These are phyloP conservation scores for Aspergillus ibericus DNA, from an alignment of 2,329 filamentous ascomycete species.

Conservation along the genomic window DNA sequence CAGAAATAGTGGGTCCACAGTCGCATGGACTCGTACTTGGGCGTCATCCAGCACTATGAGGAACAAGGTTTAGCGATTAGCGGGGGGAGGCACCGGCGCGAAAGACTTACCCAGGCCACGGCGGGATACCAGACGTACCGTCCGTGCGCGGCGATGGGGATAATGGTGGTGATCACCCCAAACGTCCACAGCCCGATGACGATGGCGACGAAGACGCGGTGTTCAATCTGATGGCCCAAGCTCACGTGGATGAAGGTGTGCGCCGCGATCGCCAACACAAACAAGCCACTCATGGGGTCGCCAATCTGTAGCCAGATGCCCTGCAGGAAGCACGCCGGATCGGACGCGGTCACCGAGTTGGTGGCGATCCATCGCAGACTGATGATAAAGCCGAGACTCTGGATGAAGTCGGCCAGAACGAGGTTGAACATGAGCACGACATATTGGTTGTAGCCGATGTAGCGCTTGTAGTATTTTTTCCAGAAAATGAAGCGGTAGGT, in stretches of 20 bases:
- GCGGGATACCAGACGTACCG: constrained; percentile 5
- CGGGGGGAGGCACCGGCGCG: accelerated
- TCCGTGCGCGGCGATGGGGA: constrained; percentile 3
- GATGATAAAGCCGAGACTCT: constrained; percentile 4
- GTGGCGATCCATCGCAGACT: constrained; percentile 4
- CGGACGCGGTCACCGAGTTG: not conserved
- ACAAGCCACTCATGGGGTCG: constrained; percentile 5
- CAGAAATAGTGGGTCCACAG: constrained; percentile 6
- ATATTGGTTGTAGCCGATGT: constrained; percentile 8
- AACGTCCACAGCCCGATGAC: not conserved
- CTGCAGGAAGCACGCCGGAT: constrained; percentile 3
- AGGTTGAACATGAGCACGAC: constrained; percentile 8
- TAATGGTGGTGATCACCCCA: constrained; percentile 1
- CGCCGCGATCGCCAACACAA: not conserved
- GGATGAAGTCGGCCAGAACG: not conserved
- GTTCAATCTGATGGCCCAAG: not conserved
- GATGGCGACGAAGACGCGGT: not conserved
- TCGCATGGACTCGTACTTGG: constrained; percentile 5
- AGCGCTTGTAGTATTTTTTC: not conserved
- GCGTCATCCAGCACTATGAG: constrained; percentile 3
- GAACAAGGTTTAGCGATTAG: not conserved
- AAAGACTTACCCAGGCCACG: constrained; percentile 2
- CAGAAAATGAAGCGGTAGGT: constrained; percentile 7
- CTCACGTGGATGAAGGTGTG: constrained; percentile 4
- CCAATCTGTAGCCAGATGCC: constrained; percentile 4